Conservation (phyloP, 108 stramenopile genomes). For the Nannochloropsis gaditana region DNA sequence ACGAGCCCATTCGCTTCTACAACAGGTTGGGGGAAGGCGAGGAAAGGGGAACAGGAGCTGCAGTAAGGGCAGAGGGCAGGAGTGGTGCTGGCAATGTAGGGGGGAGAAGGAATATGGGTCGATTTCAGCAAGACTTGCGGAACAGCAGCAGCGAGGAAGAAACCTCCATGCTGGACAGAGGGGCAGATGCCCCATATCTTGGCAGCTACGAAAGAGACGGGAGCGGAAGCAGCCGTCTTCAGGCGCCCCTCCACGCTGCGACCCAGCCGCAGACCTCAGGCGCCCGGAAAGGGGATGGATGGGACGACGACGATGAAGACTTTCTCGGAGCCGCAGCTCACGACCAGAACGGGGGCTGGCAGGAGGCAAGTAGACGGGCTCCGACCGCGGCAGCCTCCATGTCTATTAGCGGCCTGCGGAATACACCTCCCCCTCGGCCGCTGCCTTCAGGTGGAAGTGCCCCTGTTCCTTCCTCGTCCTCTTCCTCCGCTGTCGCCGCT, state of each 20-base stretch:
- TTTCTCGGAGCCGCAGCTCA: background rate
- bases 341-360: background rate
- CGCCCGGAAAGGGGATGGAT: background rate
- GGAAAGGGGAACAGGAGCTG: background rate
- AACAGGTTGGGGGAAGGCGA: background rate
- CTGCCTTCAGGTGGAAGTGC: background rate
- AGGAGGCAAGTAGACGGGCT: background rate
- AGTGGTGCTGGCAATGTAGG: background rate
- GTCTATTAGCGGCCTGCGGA: background rate
- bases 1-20: background rate
- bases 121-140: background rate
- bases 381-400: background rate
- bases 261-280: background rate
- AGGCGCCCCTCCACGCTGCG: background rate
- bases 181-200: background rate
- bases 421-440: background rate
- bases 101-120: background rate
- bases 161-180: constrained; percentile 1
- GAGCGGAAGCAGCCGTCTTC: background rate
- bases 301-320: constrained; percentile 1
- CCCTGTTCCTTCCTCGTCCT: background rate
- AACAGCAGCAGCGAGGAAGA: background rate
- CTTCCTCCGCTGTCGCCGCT: background rate
- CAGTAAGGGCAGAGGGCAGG: background rate
- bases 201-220: background rate